Percentiles rank a stretch among this genome's conserved stretches.
These are phyloP conservation scores for Pleurotus ostreatus DNA, from an alignment of 768 basidiomycete genomes.

Conservation along the genomic window DNA sequence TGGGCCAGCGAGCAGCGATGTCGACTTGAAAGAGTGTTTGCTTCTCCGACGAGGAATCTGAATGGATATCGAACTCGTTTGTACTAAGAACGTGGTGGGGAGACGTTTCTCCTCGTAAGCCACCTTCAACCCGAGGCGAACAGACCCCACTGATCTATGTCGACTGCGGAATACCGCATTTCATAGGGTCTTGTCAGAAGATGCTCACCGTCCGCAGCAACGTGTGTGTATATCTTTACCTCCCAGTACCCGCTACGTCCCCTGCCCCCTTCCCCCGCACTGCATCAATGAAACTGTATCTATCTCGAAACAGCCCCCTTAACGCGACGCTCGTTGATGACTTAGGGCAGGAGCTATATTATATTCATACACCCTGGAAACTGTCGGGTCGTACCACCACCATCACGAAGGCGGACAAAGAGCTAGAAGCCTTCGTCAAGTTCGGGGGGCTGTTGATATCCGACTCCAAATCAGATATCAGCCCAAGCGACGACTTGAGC, in stretches of 20 bases:
- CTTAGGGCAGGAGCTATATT: constrained; percentile 18
- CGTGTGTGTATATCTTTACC: background rate
- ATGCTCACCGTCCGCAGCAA: constrained; percentile 6
- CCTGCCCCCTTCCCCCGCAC: background rate
- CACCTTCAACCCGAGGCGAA: background rate
- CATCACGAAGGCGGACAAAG: constrained; percentile 7
- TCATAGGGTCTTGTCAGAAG: background rate
- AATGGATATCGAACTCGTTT: background rate
- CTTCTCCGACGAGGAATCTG: background rate
- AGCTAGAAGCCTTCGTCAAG: constrained; percentile 8
- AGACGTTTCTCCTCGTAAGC: background rate
- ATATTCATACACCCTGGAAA: constrained; percentile 19
- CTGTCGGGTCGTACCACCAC: constrained; percentile 10
- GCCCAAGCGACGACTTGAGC: background rate
- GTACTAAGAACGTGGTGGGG: background rate
- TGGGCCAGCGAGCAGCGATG: background rate
- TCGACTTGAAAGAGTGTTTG: background rate
- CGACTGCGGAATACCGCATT: background rate
- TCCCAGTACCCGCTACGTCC: background rate
- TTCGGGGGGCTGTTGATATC: constrained; percentile 1
- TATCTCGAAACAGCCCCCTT: constrained; percentile 16
- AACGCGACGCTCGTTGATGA: constrained; percentile 18
- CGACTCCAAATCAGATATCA: constrained; percentile 2
- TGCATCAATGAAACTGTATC: constrained; percentile 13
- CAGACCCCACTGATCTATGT: background rate